Conservation (phyloP, 805 yeast species). For the Hanseniaspora hatyaiensis region DNA sequence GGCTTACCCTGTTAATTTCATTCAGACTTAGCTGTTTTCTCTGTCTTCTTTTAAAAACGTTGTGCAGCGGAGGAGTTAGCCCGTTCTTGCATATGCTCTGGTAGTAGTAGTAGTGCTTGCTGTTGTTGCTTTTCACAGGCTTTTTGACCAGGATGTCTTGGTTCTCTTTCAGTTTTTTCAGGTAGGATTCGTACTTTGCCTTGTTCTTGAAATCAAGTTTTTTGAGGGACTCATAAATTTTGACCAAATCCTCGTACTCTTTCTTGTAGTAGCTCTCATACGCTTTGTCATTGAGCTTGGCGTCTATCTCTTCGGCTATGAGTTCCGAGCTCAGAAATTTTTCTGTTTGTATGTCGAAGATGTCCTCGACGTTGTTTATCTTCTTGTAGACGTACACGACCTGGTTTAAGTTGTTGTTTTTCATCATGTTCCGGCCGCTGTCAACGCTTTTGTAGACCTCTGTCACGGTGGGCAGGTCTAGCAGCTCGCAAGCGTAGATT, state of each 20-base stretch:
- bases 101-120: constrained; percentile 14
- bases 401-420: constrained; percentile 76
- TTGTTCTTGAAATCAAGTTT: constrained; percentile 8
- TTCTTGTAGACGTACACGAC: constrained; percentile 63
- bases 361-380: constrained; percentile 38
- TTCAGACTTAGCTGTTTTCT: constrained; percentile 58
- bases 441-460: constrained; percentile 86
- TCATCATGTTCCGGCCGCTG: constrained; percentile 66
- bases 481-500: constrained; percentile 53
- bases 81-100: constrained; percentile 52
- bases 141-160: background rate
- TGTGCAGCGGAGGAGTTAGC: constrained; percentile 65
- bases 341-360: constrained; percentile 29
- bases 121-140: background rate
- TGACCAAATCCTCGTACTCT: constrained; percentile 21
- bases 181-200: background rate
- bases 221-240: constrained; percentile 18
- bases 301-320: constrained; percentile 16
- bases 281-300: background rate
- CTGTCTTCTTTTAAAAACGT: constrained; percentile 57
- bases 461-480: constrained; percentile 79
- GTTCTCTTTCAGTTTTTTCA: background rate
- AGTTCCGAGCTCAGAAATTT: constrained; percentile 37
- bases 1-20: constrained; percentile 67
- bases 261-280: constrained; percentile 26